Base-by-base conservation (phyloP, 768 basidiomycete species). In the Suillus brevipes region DNA sequence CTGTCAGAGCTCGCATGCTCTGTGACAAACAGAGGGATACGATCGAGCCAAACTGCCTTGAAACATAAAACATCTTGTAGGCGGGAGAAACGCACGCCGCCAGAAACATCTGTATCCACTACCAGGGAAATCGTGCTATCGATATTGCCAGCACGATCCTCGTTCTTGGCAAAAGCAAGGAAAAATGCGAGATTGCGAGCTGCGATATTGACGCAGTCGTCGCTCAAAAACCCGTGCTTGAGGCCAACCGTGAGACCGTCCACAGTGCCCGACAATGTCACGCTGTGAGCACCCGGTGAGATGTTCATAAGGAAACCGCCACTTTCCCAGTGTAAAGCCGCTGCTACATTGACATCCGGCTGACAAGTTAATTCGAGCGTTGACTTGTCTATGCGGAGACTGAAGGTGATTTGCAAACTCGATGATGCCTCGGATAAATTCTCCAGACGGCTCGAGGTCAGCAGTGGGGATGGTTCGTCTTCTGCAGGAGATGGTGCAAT, bases 1-100 rank as follows among this genome's bases (percentile, higher is more conserved):
- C 60, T 58, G 67, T 42, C 43, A 40, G 72, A 73, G 59, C 62
- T 60, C 58, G 77, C 53, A 45, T 70, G 38, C 42, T 77, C 82
- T 45, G 80, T 75, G 23, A 86, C 85, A 70, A 95, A 85, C 9
- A 91, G 78, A 0, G 94, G 92, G 34, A 96, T 92, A 43, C 88
- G 87, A 71, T 96, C 94, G 55, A 97, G 75, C 94, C 95, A 97
- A 14, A 97, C 93, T 6, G 95, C 94, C 75, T 96, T 96, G 84
- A 97, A 94, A 75, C 93, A 95, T 23, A 98, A 82, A 61, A 96
- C 88, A 72, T 97, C 95, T 76, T 96, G 95, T 36, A 97, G 77
- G 14, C 95, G 87, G 5, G 92, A 92, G 71, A 98, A 90, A 25
- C 89, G 87, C 47, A 96, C 84, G 7, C 83, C 88, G 0, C 91